Base-by-base conservation (phyloP, 2,329 filamentous ascomycete genomes). In the Chaetomiaceae sp. region DNA sequence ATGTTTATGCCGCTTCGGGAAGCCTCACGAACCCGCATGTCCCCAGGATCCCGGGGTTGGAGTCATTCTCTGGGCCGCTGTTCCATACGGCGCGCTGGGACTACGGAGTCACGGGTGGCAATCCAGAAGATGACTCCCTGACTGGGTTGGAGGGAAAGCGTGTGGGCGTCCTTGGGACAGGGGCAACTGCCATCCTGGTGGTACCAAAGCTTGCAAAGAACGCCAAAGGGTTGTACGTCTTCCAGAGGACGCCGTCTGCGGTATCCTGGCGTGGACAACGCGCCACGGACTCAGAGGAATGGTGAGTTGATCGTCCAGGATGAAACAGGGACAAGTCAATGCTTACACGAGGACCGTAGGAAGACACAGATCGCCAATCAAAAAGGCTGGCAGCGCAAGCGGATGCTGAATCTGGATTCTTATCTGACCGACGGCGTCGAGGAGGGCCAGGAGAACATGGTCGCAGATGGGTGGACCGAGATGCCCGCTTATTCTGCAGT, bases 201-300 rank as follows among this genome's bases (percentile, higher is more conserved):
- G 60, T 77, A 0, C 73, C 76, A 0, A 59, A 66, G 16, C 60
- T 80, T 1, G 74, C 71, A 2, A 66, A 71, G 41, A 75, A 68
- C 51, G 71, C 75, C 0, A 72, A 75, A 42, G 65, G 79, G 34
- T 59, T 81, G 3, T 77, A 73, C 55, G 76, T 82, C n/a, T 71
- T 82, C 59, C 78, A 82, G 60, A 72, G 78, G 3, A 82, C 78
- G 3, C 77, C 77, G 3, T 68, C 71, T 1, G 63, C 65, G 0
- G 66, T 76, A 4, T 66, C 67, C 19, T 56, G 59, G 16, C 69
- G 73, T 9, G 67, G 59, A 14, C 66, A 75, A 44, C 57, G 62
- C 5, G 50, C 62, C 1, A 78, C 72, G 0, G 70, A 78, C 37
- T 63, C 64, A 0, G 65, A 67, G 12, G 65, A 70, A 44, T 81